These are phyloP conservation scores for Rhododendron kiyosumense DNA, from an alignment of 148 eudicot species.

Conservation along the genomic window DNA sequence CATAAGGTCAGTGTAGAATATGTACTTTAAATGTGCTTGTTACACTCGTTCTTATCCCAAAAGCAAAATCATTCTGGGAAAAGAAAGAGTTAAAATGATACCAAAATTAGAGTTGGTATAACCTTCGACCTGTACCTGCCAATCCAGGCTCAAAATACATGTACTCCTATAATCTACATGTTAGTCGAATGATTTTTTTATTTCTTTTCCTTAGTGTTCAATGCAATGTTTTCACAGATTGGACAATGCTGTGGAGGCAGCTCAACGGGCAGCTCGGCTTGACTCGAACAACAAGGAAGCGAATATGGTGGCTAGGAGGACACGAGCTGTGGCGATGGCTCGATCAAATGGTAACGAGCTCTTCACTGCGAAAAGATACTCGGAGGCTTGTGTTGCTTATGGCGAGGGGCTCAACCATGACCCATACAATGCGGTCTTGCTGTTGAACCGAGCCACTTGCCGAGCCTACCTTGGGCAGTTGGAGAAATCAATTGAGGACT, in stretches of 20 bases:
- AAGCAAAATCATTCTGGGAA: not conserved
- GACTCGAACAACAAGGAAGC: slow-evolving; percentile 74
- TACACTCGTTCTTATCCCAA: not conserved
- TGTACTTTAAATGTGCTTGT: not conserved
- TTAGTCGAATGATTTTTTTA: not conserved
- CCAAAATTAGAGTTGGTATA: not conserved
- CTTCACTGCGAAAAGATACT: slow-evolving; percentile 49
- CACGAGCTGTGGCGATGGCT: slow-evolving; percentile 53
- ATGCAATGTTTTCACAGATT: slow-evolving; percentile 37
- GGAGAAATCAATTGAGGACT: slow-evolving; percentile 78
- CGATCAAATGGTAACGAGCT: slow-evolving; percentile 72
- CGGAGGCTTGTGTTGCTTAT: slow-evolving; percentile 74
- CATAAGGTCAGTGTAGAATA: not conserved
- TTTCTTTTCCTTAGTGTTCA: not conserved
- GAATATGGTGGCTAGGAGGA: slow-evolving; percentile 34
- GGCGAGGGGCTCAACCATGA: slow-evolving; percentile 82
- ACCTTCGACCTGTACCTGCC: not conserved
- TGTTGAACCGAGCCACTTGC: slow-evolving; percentile 89
- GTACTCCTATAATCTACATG: not conserved
- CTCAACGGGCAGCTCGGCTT: slow-evolving; percentile 52
- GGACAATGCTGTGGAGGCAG: slow-evolving; percentile 60
- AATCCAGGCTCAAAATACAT: too few species aligned
- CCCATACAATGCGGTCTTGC: slow-evolving; percentile 66
- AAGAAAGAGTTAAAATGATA: not conserved
- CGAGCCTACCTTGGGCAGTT: slow-evolving; percentile 54